Evolutionary conservation across 75 land plant species (phyloP), one percentile per base, ranked within the genome.

Genomic region (Isoetes taiwanensis): DNA sequence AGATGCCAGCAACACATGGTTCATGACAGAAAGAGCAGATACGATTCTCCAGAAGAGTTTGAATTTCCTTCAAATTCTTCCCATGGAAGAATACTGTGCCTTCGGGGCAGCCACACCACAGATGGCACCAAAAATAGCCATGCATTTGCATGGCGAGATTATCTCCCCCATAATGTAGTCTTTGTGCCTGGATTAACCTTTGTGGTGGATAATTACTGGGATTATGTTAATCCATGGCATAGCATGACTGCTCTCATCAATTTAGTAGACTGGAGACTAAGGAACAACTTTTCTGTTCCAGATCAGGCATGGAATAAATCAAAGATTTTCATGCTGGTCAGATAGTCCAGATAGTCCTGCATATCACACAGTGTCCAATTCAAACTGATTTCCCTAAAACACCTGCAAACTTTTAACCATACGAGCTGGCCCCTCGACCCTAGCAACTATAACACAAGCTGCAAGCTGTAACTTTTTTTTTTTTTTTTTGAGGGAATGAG

Each of bases 211-310:
- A 83, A 79, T 35, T 78, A 80, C 65, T 91, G 77, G 60, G 74
- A 75, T 48, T 91, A 83, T 55, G 35, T 39, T 17, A 91, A 91
- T 54, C 65, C 82, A 3, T 91, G 84, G 88, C 97, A 91, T 57
- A 67, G 80, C 35, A 50, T 86, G 56, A 64, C 73, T 0, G 74
- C 84, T 5, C 16, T 79, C 27, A 16, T 67, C 9, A 75, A 76
- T 2, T 80, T 91, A 42, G 79, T 65, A 21, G 66, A 55, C 2
- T 91, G 97, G 97, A n/a, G n/a, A n/a, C n/a, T n/a, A n/a, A n/a
- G n/a, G n/a, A n/a, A n/a, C n/a, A n/a, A n/a, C n/a, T n/a, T n/a
- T n/a, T n/a, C n/a, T n/a, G n/a, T n/a, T n/a, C n/a, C n/a, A n/a
- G n/a, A n/a, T n/a, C n/a, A n/a, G n/a, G n/a, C n/a, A n/a, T n/a